Evolutionary conservation across 345 rosid genomes (phyloP), one percentile per base, ranked within the genome.

Genomic region (Erodium maritimum): DNA sequence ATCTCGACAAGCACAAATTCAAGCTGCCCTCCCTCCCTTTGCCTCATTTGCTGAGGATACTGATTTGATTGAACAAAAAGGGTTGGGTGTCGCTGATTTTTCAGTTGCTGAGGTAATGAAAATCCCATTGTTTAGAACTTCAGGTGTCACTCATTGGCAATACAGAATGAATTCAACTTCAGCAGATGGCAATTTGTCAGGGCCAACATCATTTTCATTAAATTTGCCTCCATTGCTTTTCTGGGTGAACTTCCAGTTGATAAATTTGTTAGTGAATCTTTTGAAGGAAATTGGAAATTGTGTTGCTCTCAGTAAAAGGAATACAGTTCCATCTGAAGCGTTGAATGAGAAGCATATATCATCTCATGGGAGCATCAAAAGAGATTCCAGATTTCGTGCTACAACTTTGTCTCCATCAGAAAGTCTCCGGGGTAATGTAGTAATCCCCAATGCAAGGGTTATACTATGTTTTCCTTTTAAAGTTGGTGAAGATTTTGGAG

Each of bases 401-500:
- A 60, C 59, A 20, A 54, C 69, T 58, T 22, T 64, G 59, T 68
- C 87, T 25, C 65, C 85, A 20, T 61, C 61, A 52, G 80, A 75
- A 72, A 84, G 71, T 54, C 75, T 81, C 54, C 75, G 18, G 60
- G 86, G 89, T 66, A 70, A 62, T 63, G 72, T 93, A 72, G 79
- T 73, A 33, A 51, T 89, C 66, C 77, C 74, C 56, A 71, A 73
- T 69, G 95, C 91, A 54, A 85, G 97, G 72, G 59, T 78, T 18
- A 73, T 93, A 54, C 52, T 93, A 29, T 89, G 95, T 69, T 85
- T 85, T 71, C 91, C 97, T 64, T 73, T 71, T 61, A 75, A 76
- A 63, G 68, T 65, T 55, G 71, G 57, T 45, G 68, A 75, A 62
- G 86, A 50, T 65, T 48, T 29, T 54, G 66, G 63, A 18, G 68